These are phyloP conservation scores for Aureobasidium vineae DNA, from an alignment of 2,329 filamentous ascomycete species.

Conservation along the genomic window DNA sequence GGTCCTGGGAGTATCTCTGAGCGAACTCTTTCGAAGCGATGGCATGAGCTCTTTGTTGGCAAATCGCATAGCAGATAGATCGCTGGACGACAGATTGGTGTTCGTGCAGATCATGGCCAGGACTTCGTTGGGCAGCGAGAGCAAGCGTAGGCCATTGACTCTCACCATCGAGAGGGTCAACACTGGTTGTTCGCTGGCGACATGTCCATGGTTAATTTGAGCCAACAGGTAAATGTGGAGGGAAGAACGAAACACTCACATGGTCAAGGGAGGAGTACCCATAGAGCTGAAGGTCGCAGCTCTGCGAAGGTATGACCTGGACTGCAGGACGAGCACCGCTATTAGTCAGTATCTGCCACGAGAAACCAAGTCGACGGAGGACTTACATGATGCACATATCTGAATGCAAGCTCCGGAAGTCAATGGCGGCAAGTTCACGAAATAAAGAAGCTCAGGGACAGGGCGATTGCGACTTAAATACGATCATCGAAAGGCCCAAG, in stretches of 20 bases:
- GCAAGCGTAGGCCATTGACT: neutral
- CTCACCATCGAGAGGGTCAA: neutral
- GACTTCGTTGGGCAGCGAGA: neutral
- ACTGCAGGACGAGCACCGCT: too few relatives aligned
- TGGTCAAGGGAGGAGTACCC: too few relatives aligned
- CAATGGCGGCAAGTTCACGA: neutral
- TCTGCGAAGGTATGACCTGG: too few relatives aligned
- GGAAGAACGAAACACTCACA: too few relatives aligned
- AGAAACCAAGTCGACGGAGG: neutral
- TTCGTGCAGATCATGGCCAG: neutral
- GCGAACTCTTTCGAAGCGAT: neutral
- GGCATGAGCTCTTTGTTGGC: neutral
- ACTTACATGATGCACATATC: neutral
- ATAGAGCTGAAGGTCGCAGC: too few relatives aligned
- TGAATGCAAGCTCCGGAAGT: neutral
- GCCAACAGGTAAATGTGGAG: too few relatives aligned
- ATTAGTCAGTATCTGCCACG: neutral
- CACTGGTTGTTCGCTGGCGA: neutral
- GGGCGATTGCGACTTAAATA: too few relatives aligned
- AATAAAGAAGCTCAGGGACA: too few relatives aligned
- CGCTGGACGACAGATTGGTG: neutral
- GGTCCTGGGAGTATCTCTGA: neutral
- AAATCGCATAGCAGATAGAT: neutral
- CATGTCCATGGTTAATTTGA: too few relatives aligned
- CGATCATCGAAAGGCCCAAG: neutral